Percentiles rank a stretch among this genome's conserved stretches.
These are phyloP conservation scores for Polygonum aviculare DNA, from an alignment of 148 eudicot species.

Conservation along the genomic window DNA sequence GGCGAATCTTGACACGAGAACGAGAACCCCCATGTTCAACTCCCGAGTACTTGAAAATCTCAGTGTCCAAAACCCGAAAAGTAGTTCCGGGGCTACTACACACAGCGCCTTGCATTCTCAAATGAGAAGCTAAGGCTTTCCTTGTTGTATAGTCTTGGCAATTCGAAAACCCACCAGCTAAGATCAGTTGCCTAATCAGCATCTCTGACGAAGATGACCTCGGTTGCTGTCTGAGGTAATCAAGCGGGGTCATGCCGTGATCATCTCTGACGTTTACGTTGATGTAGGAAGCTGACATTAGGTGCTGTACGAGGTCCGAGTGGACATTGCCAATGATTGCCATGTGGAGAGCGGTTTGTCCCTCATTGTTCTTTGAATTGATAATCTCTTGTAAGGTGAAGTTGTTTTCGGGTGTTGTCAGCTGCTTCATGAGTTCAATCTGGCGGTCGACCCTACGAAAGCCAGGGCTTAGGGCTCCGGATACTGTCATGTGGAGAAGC, in stretches of 20 bases:
- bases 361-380: constrained; percentile 45
- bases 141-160: constrained; percentile 61
- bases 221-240: constrained; percentile 75
- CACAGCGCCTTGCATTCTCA: constrained; percentile 53
- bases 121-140: constrained; percentile 63
- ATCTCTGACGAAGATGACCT: constrained; percentile 60
- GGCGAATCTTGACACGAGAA: constrained; percentile 17
- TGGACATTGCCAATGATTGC: constrained; percentile 72
- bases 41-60: constrained; percentile 53
- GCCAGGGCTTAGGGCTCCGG: constrained; percentile 70
- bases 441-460: constrained; percentile 77
- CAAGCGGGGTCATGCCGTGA: constrained; percentile 79
- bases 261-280: constrained; percentile 59
- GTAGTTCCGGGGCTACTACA: constrained; percentile 84
- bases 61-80: constrained; percentile 57
- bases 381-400: constrained; percentile 40
- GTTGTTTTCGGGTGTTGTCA: constrained; percentile 26
- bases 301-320: constrained; percentile 49
- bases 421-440: constrained; percentile 59
- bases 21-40: constrained; percentile 18
- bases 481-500: constrained; percentile 63
- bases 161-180: constrained; percentile 79
- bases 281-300: constrained; percentile 54
- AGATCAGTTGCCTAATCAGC: constrained; percentile 57
- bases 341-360: constrained; percentile 74